Conservation (phyloP, 352 stramenopile genomes). For the Globisporangium solare region DNA sequence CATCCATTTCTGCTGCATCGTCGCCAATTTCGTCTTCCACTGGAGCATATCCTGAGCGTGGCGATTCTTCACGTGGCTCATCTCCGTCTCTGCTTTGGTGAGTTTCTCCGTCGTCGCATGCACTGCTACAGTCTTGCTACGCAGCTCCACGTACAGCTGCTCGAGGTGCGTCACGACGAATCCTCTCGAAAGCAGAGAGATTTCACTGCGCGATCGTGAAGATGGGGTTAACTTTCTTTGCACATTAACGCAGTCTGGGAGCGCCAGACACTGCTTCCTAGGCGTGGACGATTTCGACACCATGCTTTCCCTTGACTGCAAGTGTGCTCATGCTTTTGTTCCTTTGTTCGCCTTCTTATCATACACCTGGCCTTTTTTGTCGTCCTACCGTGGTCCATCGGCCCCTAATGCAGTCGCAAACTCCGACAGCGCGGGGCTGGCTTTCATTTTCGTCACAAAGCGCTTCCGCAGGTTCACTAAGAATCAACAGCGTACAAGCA, state of each 20-base stretch:
- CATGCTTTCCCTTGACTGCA: conserved; percentile 8
- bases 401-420: conserved; percentile 7
- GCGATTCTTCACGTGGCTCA: conserved; percentile 18
- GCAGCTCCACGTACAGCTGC: conserved; percentile 25
- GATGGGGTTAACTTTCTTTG: no score
- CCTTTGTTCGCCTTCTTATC: conserved; percentile 29
- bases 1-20: not conserved
- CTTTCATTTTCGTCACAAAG: conserved; percentile 4
- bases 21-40: conserved; percentile 28
- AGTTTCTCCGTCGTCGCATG: conserved; percentile 32
- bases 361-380: conserved; percentile 2
- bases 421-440: conserved; percentile 7
- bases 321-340: conserved; percentile 20
- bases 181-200: conserved; percentile 12
- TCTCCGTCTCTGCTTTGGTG: conserved; percentile 24
- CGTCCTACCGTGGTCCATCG: not conserved
- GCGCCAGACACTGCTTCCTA: no score
- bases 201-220: no score
- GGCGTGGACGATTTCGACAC: no score
- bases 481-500: not conserved
- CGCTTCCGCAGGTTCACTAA: conserved; percentile 7
- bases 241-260: no score
- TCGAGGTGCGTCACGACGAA: conserved; percentile 21
- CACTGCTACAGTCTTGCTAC: conserved; percentile 18
- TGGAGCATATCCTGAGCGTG: conserved; percentile 24